A percentile compares a stretch with the other conserved stretches of the same genome.
Conservation (phyloP, 1,284 basidiomycete species). For the Boletellus deceptivus region DNA sequence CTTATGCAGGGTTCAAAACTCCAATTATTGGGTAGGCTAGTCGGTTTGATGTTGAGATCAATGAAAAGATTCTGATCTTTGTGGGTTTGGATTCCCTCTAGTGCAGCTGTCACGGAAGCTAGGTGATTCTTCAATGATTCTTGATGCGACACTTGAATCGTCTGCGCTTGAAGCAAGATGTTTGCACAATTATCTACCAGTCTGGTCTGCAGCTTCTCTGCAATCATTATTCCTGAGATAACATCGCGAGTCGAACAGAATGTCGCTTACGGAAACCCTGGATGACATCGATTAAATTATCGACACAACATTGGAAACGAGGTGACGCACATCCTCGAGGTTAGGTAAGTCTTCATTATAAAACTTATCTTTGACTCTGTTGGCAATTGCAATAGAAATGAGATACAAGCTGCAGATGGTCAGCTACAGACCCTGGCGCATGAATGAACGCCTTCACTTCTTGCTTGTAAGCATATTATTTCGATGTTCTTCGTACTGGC, state of each 20-base stretch:
- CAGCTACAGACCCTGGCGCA: constrained; percentile 1
- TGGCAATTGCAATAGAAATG: constrained; percentile 65
- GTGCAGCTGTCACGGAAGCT: constrained; percentile 42
- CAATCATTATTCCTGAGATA: constrained; percentile 9
- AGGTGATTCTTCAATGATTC: constrained; percentile 53
- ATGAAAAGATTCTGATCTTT: constrained; percentile 72
- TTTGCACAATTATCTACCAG: constrained; percentile 54
- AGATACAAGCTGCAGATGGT: constrained; percentile 56
- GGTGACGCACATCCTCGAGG: constrained; percentile 64
- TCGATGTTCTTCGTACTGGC: constrained; percentile 71
- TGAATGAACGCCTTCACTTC: constrained; percentile 49
- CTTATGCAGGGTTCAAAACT: constrained; percentile 70
- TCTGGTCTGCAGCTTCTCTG: constrained; percentile 65
- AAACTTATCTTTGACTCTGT: constrained; percentile 66
- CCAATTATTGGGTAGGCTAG: constrained; percentile 63
- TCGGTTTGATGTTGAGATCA: constrained; percentile 65
- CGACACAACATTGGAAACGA: background rate
- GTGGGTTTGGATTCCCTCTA: constrained; percentile 50
- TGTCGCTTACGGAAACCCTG: constrained; percentile 66
- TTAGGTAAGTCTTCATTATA: constrained; percentile 64
- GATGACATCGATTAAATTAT: constrained; percentile 11
- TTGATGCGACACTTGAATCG: constrained; percentile 56
- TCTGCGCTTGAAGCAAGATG: constrained; percentile 57
- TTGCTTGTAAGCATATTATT: constrained; percentile 77
- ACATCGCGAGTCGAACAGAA: background rate